A percentile compares a stretch with the other conserved stretches of the same genome.
Evolutionary conservation across 2,329 filamentous ascomycete species (phyloP).

Genomic region (Stemphylium beticola): DNA sequence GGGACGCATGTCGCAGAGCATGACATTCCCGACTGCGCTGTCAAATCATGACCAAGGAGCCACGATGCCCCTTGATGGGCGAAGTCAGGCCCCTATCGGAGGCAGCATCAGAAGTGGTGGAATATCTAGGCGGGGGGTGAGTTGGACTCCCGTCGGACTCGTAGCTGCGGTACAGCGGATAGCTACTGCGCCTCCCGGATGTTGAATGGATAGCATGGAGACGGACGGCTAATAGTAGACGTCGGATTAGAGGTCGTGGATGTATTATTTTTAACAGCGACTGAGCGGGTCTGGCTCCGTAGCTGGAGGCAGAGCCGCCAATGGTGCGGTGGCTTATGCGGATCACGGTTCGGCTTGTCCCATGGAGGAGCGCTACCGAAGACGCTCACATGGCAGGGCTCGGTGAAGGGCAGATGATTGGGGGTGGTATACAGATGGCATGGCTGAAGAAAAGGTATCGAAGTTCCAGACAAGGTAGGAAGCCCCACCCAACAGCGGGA

Average conservation of each 20-base stretch:
- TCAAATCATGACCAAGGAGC: background rate
- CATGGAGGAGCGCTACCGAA: constrained; percentile 24
- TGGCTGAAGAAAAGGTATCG: too few relatives aligned
- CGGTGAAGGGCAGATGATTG: background rate
- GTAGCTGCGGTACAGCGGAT: too few relatives aligned
- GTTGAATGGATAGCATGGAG: background rate
- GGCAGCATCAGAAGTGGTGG: too few relatives aligned
- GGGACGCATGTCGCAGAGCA: background rate
- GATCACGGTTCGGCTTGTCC: constrained; percentile 24
- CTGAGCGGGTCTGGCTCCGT: constrained; percentile 7
- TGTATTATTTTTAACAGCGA: constrained; percentile 21
- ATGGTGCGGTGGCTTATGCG: constrained; percentile 6
- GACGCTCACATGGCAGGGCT: constrained; percentile 4
- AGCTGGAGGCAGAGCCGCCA: constrained; percentile 5
- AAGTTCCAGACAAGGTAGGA: background rate
- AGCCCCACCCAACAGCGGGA: constrained; percentile 14
- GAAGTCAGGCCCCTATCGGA: too few relatives aligned
- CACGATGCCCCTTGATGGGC: too few relatives aligned
- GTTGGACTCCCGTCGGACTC: background rate
- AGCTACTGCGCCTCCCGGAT: background rate
- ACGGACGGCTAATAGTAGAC: constrained; percentile 3
- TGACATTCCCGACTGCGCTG: background rate
- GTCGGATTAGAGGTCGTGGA: constrained; percentile 23
- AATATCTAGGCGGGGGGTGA: background rate
- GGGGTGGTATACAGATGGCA: background rate